Evolutionary conservation across 73 alveolate species (phyloP), one percentile per base, ranked within the genome.

Genomic region (Paramecium bursaria): DNA sequence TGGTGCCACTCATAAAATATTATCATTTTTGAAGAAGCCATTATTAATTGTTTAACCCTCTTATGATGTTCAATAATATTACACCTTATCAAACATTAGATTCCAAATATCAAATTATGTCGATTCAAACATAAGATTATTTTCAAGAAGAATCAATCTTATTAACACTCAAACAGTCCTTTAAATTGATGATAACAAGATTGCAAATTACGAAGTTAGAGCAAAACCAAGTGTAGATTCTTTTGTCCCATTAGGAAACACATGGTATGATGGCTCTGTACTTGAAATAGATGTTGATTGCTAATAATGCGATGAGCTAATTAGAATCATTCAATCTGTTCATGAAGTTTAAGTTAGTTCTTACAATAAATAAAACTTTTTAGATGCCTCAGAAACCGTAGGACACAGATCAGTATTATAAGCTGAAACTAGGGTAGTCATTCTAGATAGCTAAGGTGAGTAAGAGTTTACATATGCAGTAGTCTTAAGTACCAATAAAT

Each of bases 261-360:
- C 33, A 39, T 67, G 82, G 82, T 67, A 30, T 21, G 35, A 15
- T 14, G 82, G 82, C 10, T 4, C 33, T 39, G 82, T 23, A 10
- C 46, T 42, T 5, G 33, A 42, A 39, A 14, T 67, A 2, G 30
- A 17, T 1, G 35, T 67, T 19, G 82, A 67, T 67, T 67, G 82
- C 13, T 9, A 21, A 6, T 19, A 67, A 42, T 67, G 82, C 33
- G 82, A 67, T 67, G 23, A 44, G 1, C 21, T 21, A 10, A 23
- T 67, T 6, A 23, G 15, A 57, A 48, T 50, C 27, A 57, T 57
- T 1, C 17, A 57, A 26, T 30, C 76, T 57, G 82, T 67, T 10
- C 44, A 31, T 39, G 19, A 17, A 42, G 21, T 33, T 10, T 35
- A 19, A 9, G 15, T 47, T 5, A 57, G 82, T 3, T 2, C 6